Evolutionary conservation across 108 stramenopile species (phyloP), one percentile per base, ranked within the genome.

Genomic region (Mayamaea pseudoterrestris): DNA sequence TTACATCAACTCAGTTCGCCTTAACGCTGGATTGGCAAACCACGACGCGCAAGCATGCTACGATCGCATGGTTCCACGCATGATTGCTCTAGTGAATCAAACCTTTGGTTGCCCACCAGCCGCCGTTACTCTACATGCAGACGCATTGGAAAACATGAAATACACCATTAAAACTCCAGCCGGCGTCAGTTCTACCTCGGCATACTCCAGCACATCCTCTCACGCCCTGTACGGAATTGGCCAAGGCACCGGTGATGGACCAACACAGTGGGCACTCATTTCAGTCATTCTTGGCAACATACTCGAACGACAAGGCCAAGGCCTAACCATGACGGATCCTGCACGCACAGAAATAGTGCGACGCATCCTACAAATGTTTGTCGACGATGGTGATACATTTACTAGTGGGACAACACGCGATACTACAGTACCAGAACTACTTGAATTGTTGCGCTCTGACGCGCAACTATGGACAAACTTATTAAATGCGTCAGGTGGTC

Each of bases 11-110:
- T n/a, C n/a, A n/a, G n/a, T n/a, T n/a, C n/a, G n/a, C n/a, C n/a
- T n/a, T n/a, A n/a, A 17, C 17, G 12, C 27, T 28, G 44, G n/a
- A 26, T n/a, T 26, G 3, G n/a, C 31, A 9, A 30, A 47, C 17
- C 18, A 47, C 27, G 47, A 47, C 47, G 47, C 47, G 30, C 29
- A 25, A 16, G 47, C 29, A 2, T 47, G 47, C 28, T 47, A 47
- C 11, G 29, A 47, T 17, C 24, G 47, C 5, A 47, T 47, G 2
- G 47, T 47, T 17, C 29, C 20, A 30, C 30, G 30, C 8, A 4
- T 28, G n/a, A 30, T 30, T 2, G n/a, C 18, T 4, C 16, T 28
- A 28, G 18, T 27, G 9, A 16, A 30, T 12, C 26, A 16, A 17
- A 27, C 29, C n/a, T 12, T 30, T 2, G 47, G 47, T 2, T 17